Evolutionary conservation across 2,329 filamentous ascomycete genomes (phyloP).

Genomic region (Periconia sp.): DNA sequence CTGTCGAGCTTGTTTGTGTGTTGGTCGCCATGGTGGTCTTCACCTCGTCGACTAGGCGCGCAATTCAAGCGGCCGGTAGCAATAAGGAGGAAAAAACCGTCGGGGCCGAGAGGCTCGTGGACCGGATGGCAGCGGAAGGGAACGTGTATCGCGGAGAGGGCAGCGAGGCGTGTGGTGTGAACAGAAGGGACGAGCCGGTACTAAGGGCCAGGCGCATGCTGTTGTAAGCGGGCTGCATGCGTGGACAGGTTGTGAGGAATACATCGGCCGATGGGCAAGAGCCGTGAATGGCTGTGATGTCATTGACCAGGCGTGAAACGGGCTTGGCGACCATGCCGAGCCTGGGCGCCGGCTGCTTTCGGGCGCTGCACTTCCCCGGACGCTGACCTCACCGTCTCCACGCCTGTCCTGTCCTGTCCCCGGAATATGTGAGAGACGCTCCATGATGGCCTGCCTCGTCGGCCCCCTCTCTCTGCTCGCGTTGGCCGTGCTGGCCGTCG

Average conservation of each 20-base stretch:
- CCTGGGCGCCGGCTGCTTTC: neutral
- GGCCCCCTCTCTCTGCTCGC: constrained; percentile 22
- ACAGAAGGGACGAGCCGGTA: too few relatives aligned
- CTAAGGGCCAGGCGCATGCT: too few relatives aligned
- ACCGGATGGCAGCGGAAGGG: constrained; percentile 33
- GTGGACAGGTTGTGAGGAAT: constrained; percentile 6
- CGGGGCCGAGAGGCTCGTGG: constrained; percentile 20
- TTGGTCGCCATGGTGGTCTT: constrained; percentile 26
- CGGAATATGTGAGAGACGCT: constrained; percentile 38
- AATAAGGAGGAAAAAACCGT: constrained; percentile 9
- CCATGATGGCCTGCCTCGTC: constrained; percentile 28
- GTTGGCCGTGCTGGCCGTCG: constrained; percentile 21
- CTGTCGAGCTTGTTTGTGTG: constrained; percentile 33
- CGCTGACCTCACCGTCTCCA: constrained; percentile 28
- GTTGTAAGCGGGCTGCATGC: constrained; percentile 19
- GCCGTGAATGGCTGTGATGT: neutral
- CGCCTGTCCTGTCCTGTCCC: constrained; percentile 3
- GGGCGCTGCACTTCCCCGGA: constrained; percentile 7
- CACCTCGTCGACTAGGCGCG: constrained; percentile 1
- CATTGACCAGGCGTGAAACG: neutral
- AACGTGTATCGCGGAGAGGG: constrained; percentile 22
- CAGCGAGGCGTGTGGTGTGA: too few relatives aligned
- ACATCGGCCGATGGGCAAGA: constrained; percentile 14
- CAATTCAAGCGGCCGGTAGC: constrained; percentile 2
- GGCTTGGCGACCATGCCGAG: neutral